phyloP scores from a whole-genome alignment of 345 rosid genomes.

The Gynandropsis gynandra region DNA sequence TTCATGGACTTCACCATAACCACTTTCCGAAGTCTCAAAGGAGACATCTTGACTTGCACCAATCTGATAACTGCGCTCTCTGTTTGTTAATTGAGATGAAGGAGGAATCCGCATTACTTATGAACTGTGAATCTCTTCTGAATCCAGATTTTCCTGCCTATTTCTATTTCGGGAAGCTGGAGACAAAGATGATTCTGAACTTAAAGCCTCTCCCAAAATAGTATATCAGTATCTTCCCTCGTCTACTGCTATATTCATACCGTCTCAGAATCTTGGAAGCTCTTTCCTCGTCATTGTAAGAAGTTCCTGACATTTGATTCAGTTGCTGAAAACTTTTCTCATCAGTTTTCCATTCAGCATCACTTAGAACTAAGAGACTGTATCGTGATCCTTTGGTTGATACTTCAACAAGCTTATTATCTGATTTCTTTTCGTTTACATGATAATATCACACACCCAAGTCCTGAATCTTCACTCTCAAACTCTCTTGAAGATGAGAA shows the following conservation, averaged over 20 bases:
- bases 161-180: slow-evolving; percentile 27
- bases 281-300: slow-evolving; percentile 31
- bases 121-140: slow-evolving; percentile 37
- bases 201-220: slow-evolving; percentile 30
- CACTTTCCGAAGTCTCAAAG: slow-evolving; percentile 38
- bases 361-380: slow-evolving; percentile 19
- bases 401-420: slow-evolving; percentile 17
- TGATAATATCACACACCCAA: slow-evolving; percentile 25
- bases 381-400: slow-evolving; percentile 27
- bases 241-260: slow-evolving; percentile 36
- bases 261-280: slow-evolving; percentile 36
- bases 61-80: slow-evolving; percentile 24
- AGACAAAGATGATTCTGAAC: slow-evolving; percentile 36
- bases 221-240: slow-evolving; percentile 28
- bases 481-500: slow-evolving; percentile 52
- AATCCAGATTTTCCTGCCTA: slow-evolving; percentile 30
- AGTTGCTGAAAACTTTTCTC: slow-evolving; percentile 27
- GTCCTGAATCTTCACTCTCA: slow-evolving; percentile 48
- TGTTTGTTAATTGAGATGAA: slow-evolving; percentile 39
- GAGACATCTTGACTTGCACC: slow-evolving; percentile 34
- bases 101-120: slow-evolving; percentile 46
- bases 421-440: slow-evolving; percentile 16
- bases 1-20: slow-evolving; percentile 25
- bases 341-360: slow-evolving; percentile 23
- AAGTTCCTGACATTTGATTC: slow-evolving; percentile 29